Base-by-base conservation (phyloP, 352 stramenopile species). In the Phytopythium delawarense region DNA sequence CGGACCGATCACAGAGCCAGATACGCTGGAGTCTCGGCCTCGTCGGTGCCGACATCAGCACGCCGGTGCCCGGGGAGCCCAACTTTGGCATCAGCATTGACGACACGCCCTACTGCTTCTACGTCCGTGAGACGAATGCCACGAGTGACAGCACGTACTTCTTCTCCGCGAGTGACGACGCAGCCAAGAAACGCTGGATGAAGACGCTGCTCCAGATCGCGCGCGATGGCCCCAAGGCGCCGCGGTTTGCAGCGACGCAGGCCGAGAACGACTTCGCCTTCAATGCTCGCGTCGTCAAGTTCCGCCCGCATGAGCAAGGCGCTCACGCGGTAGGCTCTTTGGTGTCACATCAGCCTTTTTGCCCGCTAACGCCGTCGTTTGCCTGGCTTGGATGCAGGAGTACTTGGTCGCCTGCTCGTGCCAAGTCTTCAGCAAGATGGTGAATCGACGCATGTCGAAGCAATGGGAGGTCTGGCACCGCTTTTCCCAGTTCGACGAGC, bases 381-480 rank as follows among this genome's bases (percentile, higher is more conserved):
- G 21, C 16, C 20, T 49, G 8, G 39, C 21, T 32, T 25, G 6
- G 21, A 11, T 39, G 49, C 39, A 91, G 79, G 77, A 91, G 55
- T 91, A 89, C 62, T 73, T 85, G 71, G 62, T 91, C 37, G 75
- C 69, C 32, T 89, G 79, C 54, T 82, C 76, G 30, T 84, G 78
- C 18, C 73, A 81, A 63, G 53, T 87, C 16, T 85, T 79, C 56
- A 91, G 76, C 61, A 76, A 75, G 32, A 50, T 78, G 45, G 66
- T 71, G 4, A 70, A 69, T 16, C 71, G 76, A 2, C 69, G 78
- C 28, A 34, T 91, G 40, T 67, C 70, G 15, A 91, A 88, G 52
- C 71, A 86, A 46, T 89, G 79, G 81, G 70, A 65, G 32, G 46
- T 91, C n/a, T 89, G 79, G 79, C 75, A 79, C 21, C 78, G 81